Evolutionary conservation across 257 asterid species (phyloP).

Genomic region (Forsythia viridissima): DNA sequence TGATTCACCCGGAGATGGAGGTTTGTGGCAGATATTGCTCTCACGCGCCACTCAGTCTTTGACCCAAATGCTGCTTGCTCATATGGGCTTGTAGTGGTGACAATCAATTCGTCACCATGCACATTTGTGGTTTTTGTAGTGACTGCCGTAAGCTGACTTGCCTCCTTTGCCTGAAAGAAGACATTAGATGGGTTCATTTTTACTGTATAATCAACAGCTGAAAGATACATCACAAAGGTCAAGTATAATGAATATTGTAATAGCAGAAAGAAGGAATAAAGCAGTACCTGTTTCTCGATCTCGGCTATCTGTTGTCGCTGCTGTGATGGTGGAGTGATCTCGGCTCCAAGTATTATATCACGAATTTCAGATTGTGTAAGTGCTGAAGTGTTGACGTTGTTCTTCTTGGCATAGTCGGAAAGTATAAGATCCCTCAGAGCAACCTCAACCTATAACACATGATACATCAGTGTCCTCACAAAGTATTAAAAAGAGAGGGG

Average conservation of each 20-base stretch:
- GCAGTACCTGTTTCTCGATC: conserved; percentile 87
- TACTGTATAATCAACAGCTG: background rate
- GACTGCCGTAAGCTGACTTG: conserved; percentile 94
- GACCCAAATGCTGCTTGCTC: conserved; percentile 87
- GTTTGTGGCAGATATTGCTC: conserved; percentile 98
- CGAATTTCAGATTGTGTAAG: conserved; percentile 96
- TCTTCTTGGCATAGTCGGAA: conserved; percentile 98
- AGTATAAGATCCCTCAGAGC: conserved; percentile 94
- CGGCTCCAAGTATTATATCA: conserved; percentile 98
- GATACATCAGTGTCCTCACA: too few species aligned
- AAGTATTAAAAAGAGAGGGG: too few species aligned
- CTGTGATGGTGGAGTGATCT: conserved; percentile 97
- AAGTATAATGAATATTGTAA: too few species aligned
- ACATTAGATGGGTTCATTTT: background rate
- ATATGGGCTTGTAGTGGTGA: conserved; percentile 93
- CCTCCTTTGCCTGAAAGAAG: conserved; percentile 75
- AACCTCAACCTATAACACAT: conserved; percentile 76
- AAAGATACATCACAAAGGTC: conserved; percentile 32
- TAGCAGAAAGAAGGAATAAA: background rate
- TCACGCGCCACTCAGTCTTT: conserved; percentile 99
- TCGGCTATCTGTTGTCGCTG: conserved; percentile 98
- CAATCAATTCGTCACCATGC: conserved; percentile 92
- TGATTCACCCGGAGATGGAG: conserved; percentile 97
- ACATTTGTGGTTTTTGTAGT: conserved; percentile 92
- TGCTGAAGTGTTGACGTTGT: conserved; percentile 96